A percentile compares a stretch with the other conserved stretches of the same genome.
These are phyloP conservation scores for Saturnispora kantuleensis DNA, from an alignment of 805 yeast species.

Conservation along the genomic window DNA sequence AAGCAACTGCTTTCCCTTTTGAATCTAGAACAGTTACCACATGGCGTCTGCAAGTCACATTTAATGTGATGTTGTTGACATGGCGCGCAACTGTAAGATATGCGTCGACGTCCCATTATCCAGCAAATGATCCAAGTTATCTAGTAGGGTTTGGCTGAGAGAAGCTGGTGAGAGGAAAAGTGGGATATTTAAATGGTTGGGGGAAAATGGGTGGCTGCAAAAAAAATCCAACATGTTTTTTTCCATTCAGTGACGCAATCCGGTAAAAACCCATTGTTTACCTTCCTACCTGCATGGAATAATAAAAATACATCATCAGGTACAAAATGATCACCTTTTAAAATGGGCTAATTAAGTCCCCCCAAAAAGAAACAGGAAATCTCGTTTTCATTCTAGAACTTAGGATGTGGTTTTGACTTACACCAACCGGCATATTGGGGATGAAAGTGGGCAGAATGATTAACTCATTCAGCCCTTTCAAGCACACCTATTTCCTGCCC, in stretches of 20 bases:
- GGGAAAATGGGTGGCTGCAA: neutral
- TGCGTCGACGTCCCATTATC: slow-evolving; percentile 29
- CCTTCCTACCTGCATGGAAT: no score
- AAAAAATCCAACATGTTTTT: neutral
- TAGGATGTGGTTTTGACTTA: no score
- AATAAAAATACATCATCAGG: no score
- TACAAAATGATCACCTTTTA: no score
- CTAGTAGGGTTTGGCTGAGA: neutral
- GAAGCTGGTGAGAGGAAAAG: neutral
- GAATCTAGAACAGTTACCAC: slow-evolving; percentile 31
- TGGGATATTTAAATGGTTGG: neutral
- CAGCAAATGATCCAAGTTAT: neutral
- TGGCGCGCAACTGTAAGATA: slow-evolving; percentile 49
- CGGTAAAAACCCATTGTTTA: no score
- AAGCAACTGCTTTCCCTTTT: slow-evolving; percentile 11
- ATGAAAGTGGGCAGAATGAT: no score
- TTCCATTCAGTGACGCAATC: no score
- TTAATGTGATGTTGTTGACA: slow-evolving; percentile 44
- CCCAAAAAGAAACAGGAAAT: no score
- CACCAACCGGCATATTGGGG: no score
- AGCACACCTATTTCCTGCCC: neutral
- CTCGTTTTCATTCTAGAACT: no score
- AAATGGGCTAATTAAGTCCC: no score
- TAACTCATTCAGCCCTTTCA: neutral
- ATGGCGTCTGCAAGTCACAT: slow-evolving; percentile 41